A percentile compares a stretch with the other conserved stretches of the same genome.
Evolutionary conservation across 495 filamentous ascomycete genomes (phyloP).

Genomic region (Talaromyces stipitatus): DNA sequence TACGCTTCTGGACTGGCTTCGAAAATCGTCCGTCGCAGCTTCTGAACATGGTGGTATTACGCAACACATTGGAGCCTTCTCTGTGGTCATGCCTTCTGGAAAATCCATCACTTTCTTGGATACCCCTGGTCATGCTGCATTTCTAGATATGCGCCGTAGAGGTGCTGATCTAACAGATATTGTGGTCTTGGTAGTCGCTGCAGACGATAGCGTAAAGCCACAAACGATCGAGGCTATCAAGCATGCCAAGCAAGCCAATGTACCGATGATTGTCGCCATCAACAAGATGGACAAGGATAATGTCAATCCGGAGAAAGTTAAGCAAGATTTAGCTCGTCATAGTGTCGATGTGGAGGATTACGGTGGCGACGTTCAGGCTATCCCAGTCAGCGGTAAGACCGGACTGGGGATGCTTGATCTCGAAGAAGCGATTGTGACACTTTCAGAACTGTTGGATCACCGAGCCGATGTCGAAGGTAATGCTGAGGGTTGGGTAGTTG

Average conservation of each 20-base stretch:
- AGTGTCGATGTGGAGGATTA: slow-evolving; percentile 91
- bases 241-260: slow-evolving; percentile 81
- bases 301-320: slow-evolving; percentile 71
- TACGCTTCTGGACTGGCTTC: slow-evolving; percentile 87
- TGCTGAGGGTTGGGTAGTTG: slow-evolving; percentile 90
- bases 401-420: slow-evolving; percentile 87
- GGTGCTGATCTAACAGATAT: slow-evolving; percentile 97
- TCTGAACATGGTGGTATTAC: slow-evolving; percentile 96
- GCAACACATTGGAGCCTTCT: slow-evolving; percentile 99
- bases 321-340: slow-evolving; percentile 76
- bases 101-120: slow-evolving; percentile 94
- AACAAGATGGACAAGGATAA: slow-evolving; percentile 93
- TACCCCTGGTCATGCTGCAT: slow-evolving; percentile 94
- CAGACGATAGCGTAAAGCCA: slow-evolving; percentile 95
- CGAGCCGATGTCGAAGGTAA: slow-evolving; percentile 69
- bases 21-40: slow-evolving; percentile 83
- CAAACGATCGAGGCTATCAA: slow-evolving; percentile 96
- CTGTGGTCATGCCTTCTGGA: slow-evolving; percentile 74
- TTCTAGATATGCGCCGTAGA: slow-evolving; percentile 89
- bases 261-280: slow-evolving; percentile 96
- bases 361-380: slow-evolving; percentile 89
- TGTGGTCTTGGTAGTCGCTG: slow-evolving; percentile 90
- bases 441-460: slow-evolving; percentile 84
- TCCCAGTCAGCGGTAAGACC: slow-evolving; percentile 87
- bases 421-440: slow-evolving; percentile 77